Evolutionary conservation across 306 rosid genomes (phyloP).

Genomic region (Cicer cuneatum): DNA sequence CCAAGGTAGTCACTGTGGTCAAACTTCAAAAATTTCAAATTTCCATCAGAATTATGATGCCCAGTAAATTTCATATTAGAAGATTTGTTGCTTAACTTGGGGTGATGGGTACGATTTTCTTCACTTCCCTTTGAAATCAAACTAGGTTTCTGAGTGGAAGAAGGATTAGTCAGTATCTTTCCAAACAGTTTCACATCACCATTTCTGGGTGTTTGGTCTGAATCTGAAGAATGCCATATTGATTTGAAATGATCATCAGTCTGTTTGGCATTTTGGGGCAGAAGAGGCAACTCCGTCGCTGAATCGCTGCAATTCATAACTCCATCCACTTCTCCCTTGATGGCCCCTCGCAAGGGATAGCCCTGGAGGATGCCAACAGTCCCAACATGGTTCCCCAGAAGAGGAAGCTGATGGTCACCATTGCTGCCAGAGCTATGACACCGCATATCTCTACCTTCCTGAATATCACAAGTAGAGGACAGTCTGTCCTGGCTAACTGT

Average conservation of each 20-base stretch:
- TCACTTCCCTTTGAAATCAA: conserved; percentile 54
- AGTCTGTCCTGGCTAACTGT: conserved; percentile 52
- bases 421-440: conserved; percentile 46
- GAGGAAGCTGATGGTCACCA: conserved; percentile 53
- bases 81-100: conserved; percentile 56
- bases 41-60: conserved; percentile 59
- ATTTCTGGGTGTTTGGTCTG: conserved; percentile 68
- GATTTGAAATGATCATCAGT: conserved; percentile 46
- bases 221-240: conserved; percentile 53
- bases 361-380: conserved; percentile 58
- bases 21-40: conserved; percentile 62
- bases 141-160: conserved; percentile 56
- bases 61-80: conserved; percentile 57
- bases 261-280: conserved; percentile 55
- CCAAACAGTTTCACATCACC: conserved; percentile 96
- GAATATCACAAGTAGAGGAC: conserved; percentile 58
- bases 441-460: conserved; percentile 47
- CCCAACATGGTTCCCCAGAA: conserved; percentile 49
- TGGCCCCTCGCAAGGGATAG: conserved; percentile 54
- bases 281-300: conserved; percentile 54
- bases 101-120: conserved; percentile 52
- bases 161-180: conserved; percentile 73
- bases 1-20: conserved; percentile 53
- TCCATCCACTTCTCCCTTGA: conserved; percentile 59
- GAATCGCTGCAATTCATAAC: conserved; percentile 53